Evolutionary conservation across 176 grass and related monocot species (phyloP).

Genomic region (Musa beccarii): DNA sequence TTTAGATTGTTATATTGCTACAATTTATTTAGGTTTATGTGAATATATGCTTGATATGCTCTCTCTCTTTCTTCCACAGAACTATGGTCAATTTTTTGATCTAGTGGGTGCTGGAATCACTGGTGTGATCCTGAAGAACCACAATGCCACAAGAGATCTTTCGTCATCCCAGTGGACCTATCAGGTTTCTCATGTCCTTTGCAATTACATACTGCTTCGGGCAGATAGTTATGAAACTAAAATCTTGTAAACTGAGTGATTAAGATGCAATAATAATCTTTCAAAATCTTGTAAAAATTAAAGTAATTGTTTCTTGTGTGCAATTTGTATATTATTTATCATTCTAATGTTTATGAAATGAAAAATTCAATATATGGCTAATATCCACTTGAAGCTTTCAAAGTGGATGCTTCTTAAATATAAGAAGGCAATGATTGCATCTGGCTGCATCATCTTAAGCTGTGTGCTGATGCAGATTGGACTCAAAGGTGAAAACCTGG

Average conservation of each 20-base stretch:
- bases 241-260: background rate
- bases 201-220: background rate
- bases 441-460: slow-evolving; percentile 20
- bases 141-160: slow-evolving; percentile 40
- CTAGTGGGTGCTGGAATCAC: slow-evolving; percentile 78
- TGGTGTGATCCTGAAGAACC: slow-evolving; percentile 69
- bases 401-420: no score
- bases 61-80: slow-evolving; percentile 28
- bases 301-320: no score
- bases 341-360: no score
- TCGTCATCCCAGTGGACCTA: slow-evolving; percentile 80
- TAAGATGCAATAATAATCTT: no score
- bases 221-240: background rate
- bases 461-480: slow-evolving; percentile 50
- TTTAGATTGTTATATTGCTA: no score
- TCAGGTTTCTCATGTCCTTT: slow-evolving; percentile 39
- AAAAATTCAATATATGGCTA: no score
- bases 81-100: slow-evolving; percentile 95
- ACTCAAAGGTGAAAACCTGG: slow-evolving; percentile 61
- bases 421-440: background rate
- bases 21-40: background rate
- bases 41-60: background rate
- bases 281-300: no score
- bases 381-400: background rate
- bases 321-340: no score